Evolutionary conservation across 768 basidiomycete genomes (phyloP), one percentile per base, ranked within the genome.

Genomic region (Auriscalpium vulgare): DNA sequence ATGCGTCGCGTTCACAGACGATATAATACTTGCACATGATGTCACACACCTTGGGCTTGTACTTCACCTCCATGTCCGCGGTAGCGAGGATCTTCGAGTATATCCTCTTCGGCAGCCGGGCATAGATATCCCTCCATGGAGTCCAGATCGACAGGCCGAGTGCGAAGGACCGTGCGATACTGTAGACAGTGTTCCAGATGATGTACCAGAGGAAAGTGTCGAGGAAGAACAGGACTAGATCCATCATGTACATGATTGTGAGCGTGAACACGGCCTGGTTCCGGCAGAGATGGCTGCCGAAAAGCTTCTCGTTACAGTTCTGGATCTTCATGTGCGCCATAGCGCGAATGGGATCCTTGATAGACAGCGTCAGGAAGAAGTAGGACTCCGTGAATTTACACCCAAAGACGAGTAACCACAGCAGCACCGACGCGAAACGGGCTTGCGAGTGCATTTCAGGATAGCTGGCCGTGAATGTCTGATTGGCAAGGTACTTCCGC

Each of bases 121-220:
- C 91, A 72, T 87, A 99, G 69, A 99, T 97, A 68, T 97, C 95
- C 72, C 85, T 87, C 97, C 95, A 99, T 2, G 97, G 97, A 4
- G 97, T 98, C 97, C 97, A 98, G 59, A 99, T 95, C 35, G 91
- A 94, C 50, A 99, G 78, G 8, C 95, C 97, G 51, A 98, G 79
- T 21, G 82, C 76, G 72, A 99, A 99, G 16, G 86, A 89, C 54
- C 95, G 80, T 21, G 77, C 87, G 64, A 95, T 91, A 66, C 86
- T 88, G 74, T 90, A 89, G 55, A 94, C 89, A 10, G 93, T 95
- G 71, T 97, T 97, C 95, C 95, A 97, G 68, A 97, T 97, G 74
- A 98, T 95, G 68, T 95, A 99, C 97, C 97, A 99, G 35, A 99
- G 74, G 87, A 97, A 99, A 8, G 97, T 99, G 75, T 99, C 97